Evolutionary conservation across 345 rosid genomes (phyloP).

Genomic region (Diplotaxis tenuifolia): DNA sequence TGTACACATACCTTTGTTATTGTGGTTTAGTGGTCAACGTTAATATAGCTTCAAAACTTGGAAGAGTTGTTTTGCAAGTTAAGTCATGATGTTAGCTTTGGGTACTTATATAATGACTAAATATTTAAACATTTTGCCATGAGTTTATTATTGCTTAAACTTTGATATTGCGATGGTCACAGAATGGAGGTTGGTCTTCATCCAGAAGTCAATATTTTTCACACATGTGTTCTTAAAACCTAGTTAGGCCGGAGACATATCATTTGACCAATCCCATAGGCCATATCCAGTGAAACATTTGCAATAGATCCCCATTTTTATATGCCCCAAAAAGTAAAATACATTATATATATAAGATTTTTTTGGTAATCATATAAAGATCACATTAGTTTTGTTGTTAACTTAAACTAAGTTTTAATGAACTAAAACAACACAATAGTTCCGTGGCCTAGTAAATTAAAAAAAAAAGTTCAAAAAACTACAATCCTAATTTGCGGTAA

Average conservation of each 20-base stretch:
- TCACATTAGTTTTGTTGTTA: too few species aligned
- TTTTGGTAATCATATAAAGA: too few species aligned
- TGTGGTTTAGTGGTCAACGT: neutral
- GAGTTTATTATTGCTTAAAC: neutral
- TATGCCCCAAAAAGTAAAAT: too few species aligned
- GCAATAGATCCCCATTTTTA: too few species aligned
- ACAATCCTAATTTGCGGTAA: too few species aligned
- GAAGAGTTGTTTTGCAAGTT: conserved; percentile 30
- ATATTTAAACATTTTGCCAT: conserved; percentile 5
- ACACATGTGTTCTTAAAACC: neutral
- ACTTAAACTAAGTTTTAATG: too few species aligned
- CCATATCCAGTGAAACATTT: too few species aligned
- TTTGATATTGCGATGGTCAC: neutral
- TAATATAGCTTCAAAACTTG: conserved; percentile 4
- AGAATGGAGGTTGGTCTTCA: conserved; percentile 4
- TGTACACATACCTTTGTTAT: conserved; percentile 13
- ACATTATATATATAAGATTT: too few species aligned
- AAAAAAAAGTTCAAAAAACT: too few species aligned
- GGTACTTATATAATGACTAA: conserved; percentile 18
- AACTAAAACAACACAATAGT: too few species aligned
- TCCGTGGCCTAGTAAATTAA: too few species aligned
- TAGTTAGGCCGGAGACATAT: neutral
- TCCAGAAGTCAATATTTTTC: neutral
- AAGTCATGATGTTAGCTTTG: conserved; percentile 24
- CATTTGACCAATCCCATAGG: neutral